Evolutionary conservation across 257 asterid genomes (phyloP), one percentile per base, ranked within the genome.

Genomic region (Nicotiana otophora): DNA sequence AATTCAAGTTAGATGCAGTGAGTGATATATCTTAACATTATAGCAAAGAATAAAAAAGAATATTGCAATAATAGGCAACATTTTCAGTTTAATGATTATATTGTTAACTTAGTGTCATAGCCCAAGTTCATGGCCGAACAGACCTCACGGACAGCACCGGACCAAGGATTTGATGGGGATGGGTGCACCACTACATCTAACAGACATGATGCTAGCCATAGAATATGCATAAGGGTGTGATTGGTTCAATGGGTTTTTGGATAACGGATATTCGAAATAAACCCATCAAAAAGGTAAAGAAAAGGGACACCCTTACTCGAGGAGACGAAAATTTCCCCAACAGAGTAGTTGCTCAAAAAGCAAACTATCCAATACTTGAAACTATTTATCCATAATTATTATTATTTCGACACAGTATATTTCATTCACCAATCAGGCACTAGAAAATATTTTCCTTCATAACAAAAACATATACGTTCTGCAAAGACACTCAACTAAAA

Each of bases 1-100:
- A 77, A 88, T 67, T 85, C 82, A 78, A 82, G 78, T 28, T 34
- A 66, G 10, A 8, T 31, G 60, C n/a, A 14, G 70, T 79, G 28
- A 86, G 78, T 48, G 83, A 36, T 55, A 75, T 31, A 65, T 42
- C 81, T 34, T 10, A 15, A 84, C 46, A 75, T 64, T 19, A 80
- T 39, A 36, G 70, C 57, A 51, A 78, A 53, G 46, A 77, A 61
- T 53, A 83, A 39, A 15, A 81, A 30, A 46, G 36, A 19, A 9
- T 62, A 61, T 82, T 20, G 64, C 39, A 72, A 14, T 16, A 17
- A 26, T 7, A 11, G n/a, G 42, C 60, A 16, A 12, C 12, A 1
- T 74, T 11, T 10, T 74, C 48, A 14, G 46, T 28, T 15, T 76
- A 19, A 17, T 23, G 7, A 66, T 16, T 66, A 33, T 3, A 61